A percentile compares a stretch with the other conserved stretches of the same genome.
Conservation (phyloP, 768 basidiomycete genomes). For the Amanita phalloides region DNA sequence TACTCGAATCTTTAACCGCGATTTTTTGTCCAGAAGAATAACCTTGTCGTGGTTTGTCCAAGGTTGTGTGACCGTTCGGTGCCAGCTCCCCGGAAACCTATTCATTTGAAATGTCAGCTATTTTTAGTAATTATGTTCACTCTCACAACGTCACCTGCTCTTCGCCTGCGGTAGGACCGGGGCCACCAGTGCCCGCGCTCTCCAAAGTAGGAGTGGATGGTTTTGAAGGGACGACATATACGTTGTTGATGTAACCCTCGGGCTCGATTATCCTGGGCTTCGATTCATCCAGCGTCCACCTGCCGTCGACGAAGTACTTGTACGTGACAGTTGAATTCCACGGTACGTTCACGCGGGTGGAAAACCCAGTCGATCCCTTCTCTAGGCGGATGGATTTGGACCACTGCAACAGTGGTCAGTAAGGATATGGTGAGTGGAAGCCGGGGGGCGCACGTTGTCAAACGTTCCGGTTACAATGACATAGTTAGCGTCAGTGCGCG, state of each 20-base stretch:
- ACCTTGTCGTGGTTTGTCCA: background rate
- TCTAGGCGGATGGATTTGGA: slow-evolving; percentile 42
- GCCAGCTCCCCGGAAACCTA: background rate
- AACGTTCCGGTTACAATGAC: slow-evolving; percentile 73
- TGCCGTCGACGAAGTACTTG: slow-evolving; percentile 75
- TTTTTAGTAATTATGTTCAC: background rate
- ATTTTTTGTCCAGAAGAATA: background rate
- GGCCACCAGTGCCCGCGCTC: background rate
- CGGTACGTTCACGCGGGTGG: slow-evolving; percentile 40
- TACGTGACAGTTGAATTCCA: slow-evolving; percentile 56
- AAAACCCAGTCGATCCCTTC: slow-evolving; percentile 45
- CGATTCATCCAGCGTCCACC: slow-evolving; percentile 44
- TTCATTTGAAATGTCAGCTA: background rate
- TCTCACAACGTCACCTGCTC: slow-evolving; percentile 3
- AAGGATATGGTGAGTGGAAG: background rate
- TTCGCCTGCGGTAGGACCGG: background rate
- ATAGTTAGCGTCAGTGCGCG: slow-evolving; percentile 36
- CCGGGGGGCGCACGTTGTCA: slow-evolving; percentile 46
- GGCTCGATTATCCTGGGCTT: slow-evolving; percentile 52
- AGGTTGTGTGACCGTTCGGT: background rate
- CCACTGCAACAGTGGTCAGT: slow-evolving; percentile 33
- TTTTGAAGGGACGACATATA: slow-evolving; percentile 42
- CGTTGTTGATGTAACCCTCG: slow-evolving; percentile 62
- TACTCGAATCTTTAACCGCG: background rate
- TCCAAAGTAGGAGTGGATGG: slow-evolving; percentile 14